Evolutionary conservation across 164 flowering plant species (phyloP), one percentile per base, ranked within the genome.

Genomic region (Vitis riparia): DNA sequence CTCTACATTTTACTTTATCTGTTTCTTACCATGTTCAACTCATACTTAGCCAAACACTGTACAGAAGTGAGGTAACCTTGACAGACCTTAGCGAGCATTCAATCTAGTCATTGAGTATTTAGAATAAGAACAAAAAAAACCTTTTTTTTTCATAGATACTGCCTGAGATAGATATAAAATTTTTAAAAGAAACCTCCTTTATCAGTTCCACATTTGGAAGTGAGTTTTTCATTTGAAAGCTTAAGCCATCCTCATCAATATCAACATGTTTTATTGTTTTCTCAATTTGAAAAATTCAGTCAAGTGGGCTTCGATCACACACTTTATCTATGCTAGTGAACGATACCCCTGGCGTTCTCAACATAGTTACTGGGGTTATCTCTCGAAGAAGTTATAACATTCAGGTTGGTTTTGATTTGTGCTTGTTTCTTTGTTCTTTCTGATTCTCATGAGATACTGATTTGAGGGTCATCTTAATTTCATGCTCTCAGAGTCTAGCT

Each of bases 361-460:
- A 93, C 79, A 65, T 89, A 58, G 83, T 96, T 48, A 91, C 98
- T 5, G 98, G 96, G 37, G 97, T 92, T 72, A 85, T 96, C 68
- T 77, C 99, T 74, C 87, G 98, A 68, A 83, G 96, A 79, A 97
- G 99, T 44, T 96, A 93, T 66, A 96, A 92, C 70, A 89, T 96
- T 80, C 99, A 96, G 95, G 99, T 88, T n/a, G 29, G 67, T 71
- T 15, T 61, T 55, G 44, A 37, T 37, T 37, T 37, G 44, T 37
- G 44, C 7, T 37, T 37, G 44, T 61, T 66, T 59, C 44, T 1
- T 47, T 19, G 53, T 48, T 59, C 47, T 51, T 37, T 37, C 44
- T 5, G 44, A 37, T 37, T 37, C 44, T 37, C 44, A 37, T 37
- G 44, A 37, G 44, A 37, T 37, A 37, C 44, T 37, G 7, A 37